phyloP scores from a whole-genome alignment of 331 rosid genomes.

The Quercus lobata region DNA sequence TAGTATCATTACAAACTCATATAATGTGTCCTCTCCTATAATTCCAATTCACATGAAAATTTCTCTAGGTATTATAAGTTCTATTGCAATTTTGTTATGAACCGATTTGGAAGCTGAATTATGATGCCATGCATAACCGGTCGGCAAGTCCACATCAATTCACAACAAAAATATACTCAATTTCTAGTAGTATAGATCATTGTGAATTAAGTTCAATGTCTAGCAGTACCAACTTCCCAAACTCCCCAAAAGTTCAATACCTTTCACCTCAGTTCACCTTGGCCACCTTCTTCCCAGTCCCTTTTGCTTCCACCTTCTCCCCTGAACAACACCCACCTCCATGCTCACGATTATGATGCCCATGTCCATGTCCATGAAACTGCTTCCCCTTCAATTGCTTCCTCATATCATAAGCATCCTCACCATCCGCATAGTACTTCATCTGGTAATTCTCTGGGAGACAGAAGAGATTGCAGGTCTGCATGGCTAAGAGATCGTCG shows the following conservation, averaged over 20 bases:
- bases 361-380: constrained; percentile 38
- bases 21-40: not conserved
- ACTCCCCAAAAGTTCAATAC: too few relatives aligned
- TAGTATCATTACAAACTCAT: too few relatives aligned
- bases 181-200: too few relatives aligned
- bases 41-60: too few relatives aligned
- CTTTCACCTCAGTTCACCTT: constrained; percentile 17
- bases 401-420: constrained; percentile 98
- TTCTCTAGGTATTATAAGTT: too few relatives aligned
- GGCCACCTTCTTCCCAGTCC: constrained; percentile 24
- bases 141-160: too few relatives aligned
- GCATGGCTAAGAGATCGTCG: constrained; percentile 91
- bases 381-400: constrained; percentile 92
- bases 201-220: too few relatives aligned
- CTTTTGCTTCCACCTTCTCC: constrained; percentile 40
- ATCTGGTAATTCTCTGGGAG: constrained; percentile 92
- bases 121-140: too few relatives aligned
- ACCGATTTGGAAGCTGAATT: too few relatives aligned
- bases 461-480: constrained; percentile 93
- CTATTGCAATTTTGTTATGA: too few relatives aligned
- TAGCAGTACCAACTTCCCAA: too few relatives aligned
- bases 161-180: too few relatives aligned
- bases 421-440: constrained; percentile 97
- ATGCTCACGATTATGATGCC: constrained; percentile 34
- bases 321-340: constrained; percentile 86